Evolutionary conservation across 78 protist genomes (phyloP).

Genomic region (Pigoraptor vietnamica): DNA sequence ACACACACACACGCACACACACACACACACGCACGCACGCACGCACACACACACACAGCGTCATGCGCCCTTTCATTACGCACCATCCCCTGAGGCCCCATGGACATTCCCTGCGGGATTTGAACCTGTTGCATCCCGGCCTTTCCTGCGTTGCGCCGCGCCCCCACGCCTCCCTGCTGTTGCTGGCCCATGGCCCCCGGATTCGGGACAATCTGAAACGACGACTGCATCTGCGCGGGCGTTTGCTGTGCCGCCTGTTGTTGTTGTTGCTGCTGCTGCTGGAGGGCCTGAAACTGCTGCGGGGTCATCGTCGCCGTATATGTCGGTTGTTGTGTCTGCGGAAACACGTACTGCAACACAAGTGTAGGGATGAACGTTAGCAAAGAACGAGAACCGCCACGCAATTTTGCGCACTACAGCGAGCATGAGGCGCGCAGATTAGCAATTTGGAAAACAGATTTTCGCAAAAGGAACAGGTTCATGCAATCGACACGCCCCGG

Average conservation of each 20-base stretch:
- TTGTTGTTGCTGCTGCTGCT: background rate
- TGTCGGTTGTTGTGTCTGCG: background rate
- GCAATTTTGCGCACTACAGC: no score
- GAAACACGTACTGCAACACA: background rate
- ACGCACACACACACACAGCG: background rate
- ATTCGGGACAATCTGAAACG: background rate
- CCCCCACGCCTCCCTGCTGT: background rate
- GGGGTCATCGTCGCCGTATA: background rate
- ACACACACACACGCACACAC: background rate
- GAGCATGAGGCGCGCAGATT: no score
- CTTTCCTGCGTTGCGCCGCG: background rate
- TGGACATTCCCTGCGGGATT: background rate
- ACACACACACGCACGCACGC: background rate
- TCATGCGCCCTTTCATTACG: no score
- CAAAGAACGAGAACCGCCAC: no score
- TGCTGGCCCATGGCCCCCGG: background rate
- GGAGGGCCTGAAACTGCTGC: background rate
- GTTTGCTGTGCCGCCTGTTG: background rate
- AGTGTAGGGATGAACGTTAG: no score
- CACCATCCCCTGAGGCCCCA: background rate
- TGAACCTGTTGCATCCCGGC: background rate
- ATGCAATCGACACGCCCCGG: no score
- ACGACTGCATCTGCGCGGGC: background rate
- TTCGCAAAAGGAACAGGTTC: no score
- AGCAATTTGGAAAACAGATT: no score